These are phyloP conservation scores for Aspergillus quadricinctus DNA, from an alignment of 2,329 filamentous ascomycete genomes.

Conservation along the genomic window DNA sequence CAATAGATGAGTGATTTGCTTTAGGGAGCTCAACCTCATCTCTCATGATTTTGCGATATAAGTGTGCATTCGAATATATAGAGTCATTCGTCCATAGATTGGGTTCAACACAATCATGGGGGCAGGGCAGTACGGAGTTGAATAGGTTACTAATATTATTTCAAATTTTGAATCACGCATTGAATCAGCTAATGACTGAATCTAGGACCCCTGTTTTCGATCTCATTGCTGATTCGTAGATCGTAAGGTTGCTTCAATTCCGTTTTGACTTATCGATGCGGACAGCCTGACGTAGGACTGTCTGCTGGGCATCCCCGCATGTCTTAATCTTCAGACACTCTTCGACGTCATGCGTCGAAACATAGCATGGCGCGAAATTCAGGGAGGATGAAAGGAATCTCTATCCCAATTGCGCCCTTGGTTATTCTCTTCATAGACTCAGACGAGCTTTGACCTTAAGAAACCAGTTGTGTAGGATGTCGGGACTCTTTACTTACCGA, in stretches of 20 bases:
- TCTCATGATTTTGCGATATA: not conserved
- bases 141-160: not conserved
- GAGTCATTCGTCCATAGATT: constrained; percentile 8
- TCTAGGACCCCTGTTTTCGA: not conserved
- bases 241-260: not conserved
- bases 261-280: not conserved
- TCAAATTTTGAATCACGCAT: not conserved
- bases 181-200: not conserved
- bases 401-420: not conserved
- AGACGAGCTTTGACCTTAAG: not conserved
- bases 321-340: not conserved
- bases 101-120: constrained; percentile 15
- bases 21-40: not conserved
- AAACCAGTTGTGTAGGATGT: constrained; percentile 12
- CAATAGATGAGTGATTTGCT: not conserved
- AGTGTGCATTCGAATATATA: constrained; percentile 5
- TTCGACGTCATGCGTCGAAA: not conserved
- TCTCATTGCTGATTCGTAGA: not conserved
- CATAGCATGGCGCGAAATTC: not conserved
- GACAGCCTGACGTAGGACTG: not conserved
- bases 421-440: not conserved
- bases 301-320: not conserved
- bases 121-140: constrained; percentile 5
- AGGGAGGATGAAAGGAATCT: not conserved
- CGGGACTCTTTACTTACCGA: constrained; percentile 23